Evolutionary conservation across 2,329 filamentous ascomycete genomes (phyloP), one percentile per base, ranked within the genome.

Genomic region (Cercospora citrullina): DNA sequence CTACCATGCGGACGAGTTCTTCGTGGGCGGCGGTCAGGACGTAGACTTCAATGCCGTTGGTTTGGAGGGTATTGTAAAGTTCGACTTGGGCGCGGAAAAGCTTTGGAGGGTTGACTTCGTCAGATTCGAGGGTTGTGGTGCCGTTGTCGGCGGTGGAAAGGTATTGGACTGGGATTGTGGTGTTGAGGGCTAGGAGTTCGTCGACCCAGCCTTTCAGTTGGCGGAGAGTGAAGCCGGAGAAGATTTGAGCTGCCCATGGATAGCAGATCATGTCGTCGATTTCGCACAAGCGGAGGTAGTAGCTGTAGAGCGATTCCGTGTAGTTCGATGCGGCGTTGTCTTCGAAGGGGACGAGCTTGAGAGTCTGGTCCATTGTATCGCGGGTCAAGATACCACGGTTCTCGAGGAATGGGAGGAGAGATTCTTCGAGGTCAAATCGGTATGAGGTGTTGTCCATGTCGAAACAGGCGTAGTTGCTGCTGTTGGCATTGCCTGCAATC

Each of bases 361-460:
- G 75, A 0, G 76, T 75, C 5, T 79, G 79, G 68, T 83, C 80
- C 71, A 83, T 75, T 16, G 73, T 78, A 30, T 81, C 79, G 65
- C 81, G 79, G 2, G 80, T 81, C 23, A 83, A 63, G 53, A 83
- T 74, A 42, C 80, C 79, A 64, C 77, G 78, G 74, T 77, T 79
- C 69, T 83, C 81, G 60, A 83, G 80, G 53, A 74, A 83, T 1
- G 81, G 81, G 63, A 83, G 73, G 62, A 83, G 74, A 2, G 80
- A 81, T 73, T 83, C 81, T 65, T 83, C 81, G 10, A 83, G 70
- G 62, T 83, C 81, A 61, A 75, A 81, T 60, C 76, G 77, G 42
- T 79, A 83, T 69, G 78, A 79, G 2, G 81, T 83, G 73, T 83
- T 83, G 76, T 83, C 81, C 81, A 83, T 82, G 74, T 83, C 81